Evolutionary conservation across 176 grass and related monocot species (phyloP).

Genomic region (Bromus sterilis): DNA sequence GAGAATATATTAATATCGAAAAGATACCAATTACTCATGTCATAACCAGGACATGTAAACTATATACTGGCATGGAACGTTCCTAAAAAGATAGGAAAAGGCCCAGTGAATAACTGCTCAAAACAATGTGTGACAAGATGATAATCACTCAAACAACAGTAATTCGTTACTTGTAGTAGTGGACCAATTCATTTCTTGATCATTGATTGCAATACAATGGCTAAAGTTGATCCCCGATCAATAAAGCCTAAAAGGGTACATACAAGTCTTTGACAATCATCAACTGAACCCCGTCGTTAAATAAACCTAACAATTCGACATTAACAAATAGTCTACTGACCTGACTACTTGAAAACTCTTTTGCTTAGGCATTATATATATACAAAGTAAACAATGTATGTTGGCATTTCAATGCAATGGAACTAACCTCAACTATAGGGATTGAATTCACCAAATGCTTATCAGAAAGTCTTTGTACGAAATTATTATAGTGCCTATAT

Average conservation of each 20-base stretch:
- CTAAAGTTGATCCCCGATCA: neutral
- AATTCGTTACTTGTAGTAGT: neutral
- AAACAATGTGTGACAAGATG: too few relatives aligned
- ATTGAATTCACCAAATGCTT: too few relatives aligned
- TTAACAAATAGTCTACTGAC: neutral
- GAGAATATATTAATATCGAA: too few relatives aligned
- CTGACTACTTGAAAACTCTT: neutral
- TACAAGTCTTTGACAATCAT: neutral
- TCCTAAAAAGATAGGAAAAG: too few relatives aligned
- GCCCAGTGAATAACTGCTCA: neutral
- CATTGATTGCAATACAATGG: neutral
- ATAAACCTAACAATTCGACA: neutral
- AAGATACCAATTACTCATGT: too few relatives aligned
- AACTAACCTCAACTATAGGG: too few relatives aligned
- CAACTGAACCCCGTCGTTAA: neutral
- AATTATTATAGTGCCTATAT: neutral
- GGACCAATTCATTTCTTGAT: neutral
- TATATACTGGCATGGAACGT: too few relatives aligned
- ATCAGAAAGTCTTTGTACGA: neutral
- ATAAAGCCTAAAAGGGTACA: neutral
- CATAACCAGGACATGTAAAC: too few relatives aligned
- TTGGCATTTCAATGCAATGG: too few relatives aligned
- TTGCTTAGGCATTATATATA: too few relatives aligned
- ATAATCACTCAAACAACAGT: too few relatives aligned
- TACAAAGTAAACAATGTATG: too few relatives aligned